Base-by-base conservation (phyloP, 1,284 basidiomycete species). In the Veloboletus limbatus region DNA sequence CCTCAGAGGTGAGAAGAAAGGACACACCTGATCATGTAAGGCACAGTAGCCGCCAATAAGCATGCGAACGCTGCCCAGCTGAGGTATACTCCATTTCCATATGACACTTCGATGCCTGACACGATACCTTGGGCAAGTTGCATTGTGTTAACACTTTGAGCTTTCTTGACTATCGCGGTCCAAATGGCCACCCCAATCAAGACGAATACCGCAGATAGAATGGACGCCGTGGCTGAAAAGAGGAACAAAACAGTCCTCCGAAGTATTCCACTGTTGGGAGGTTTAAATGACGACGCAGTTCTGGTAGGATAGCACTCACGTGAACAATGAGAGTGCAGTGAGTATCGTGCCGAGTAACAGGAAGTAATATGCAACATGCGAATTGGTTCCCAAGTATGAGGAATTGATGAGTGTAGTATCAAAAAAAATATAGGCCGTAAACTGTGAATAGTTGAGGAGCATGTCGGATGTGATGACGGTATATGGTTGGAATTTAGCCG, bases 321-420 rank as follows among this genome's bases (percentile, higher is more conserved):
- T 69, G 57, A 89, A 56, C 43, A 88, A 67, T 4, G 88, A 79
- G 27, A 88, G 55, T 16, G 74, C 78, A 34, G 84, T 73, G 56
- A 75, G 76, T 40, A 91, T 74, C 1, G 86, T 82, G 22, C 84
- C 88, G 25, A 91, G 67, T 33, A 90, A 73, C 26, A 91, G 60
- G 62, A 88, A 77, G 69, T 81, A 89, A 60, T 87, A 89, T 9
- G 84, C 88, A 10, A 77, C 82, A 55, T 75, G 77, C 34, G 86
- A 79, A 54, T 79, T 75, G 40, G 74, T 69, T 17, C 78, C 85
- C 24, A 88, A 68, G 52, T 82, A 84, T 40, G 71, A 65, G 14
- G 81, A 81, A 59, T 86, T 73, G 41, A 70, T 70, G 59, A 90
- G 85, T 2, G 78, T 76, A 33, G 73, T 74, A 45, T 67, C 60